Evolutionary conservation across 1,139 yeast genomes (phyloP), one percentile per base, ranked within the genome.

Genomic region (Torulaspora globosa): DNA sequence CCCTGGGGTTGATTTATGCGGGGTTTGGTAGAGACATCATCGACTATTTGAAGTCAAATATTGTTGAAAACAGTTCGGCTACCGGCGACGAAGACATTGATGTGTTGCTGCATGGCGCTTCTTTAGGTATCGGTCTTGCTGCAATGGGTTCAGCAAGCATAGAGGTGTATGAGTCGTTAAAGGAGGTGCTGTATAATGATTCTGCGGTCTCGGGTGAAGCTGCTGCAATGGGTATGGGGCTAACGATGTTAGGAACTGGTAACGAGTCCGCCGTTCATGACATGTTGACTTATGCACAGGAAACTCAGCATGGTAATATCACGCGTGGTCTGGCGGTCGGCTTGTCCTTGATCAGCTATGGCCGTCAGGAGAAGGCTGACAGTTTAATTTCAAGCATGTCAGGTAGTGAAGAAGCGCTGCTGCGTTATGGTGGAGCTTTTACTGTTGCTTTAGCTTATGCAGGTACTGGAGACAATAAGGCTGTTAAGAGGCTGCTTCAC

Each of bases 171-270:
- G 96, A 88, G 57, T 87, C 87, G 47, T 76, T 92, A 61, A 85
- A 84, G 63, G 88, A 82, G 45, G 90, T 90, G 6, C 72, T 94
- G 52, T 92, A 84, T 66, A 79, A 92, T 10, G 98, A 92, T 62
- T 84, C 94, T 36, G 98, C 97, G 3, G 76, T 88, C 43, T 88
- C 97, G 5, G 96, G 97, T 52, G 97, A 90, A 66, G 97, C 97
- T 36, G 96, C 97, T 27, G 97, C 96, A 42, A 73, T 90, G 54
- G 90, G 95, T 37, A 89, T 94, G 94, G 99, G 99, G 54, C 75
- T 92, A 57, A 89, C 88, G 9, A 88, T 87, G 96, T 77, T 92
- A 54, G 98, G 98, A 16, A 83, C 95, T n/a, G 95, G 94, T 47
- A 74, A 84, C 55, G 79, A 79, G 56, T 70, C 71, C 39, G 90